Conservation (phyloP, 2,329 filamentous ascomycete genomes). For the Aspergillus fumigatus region DNA sequence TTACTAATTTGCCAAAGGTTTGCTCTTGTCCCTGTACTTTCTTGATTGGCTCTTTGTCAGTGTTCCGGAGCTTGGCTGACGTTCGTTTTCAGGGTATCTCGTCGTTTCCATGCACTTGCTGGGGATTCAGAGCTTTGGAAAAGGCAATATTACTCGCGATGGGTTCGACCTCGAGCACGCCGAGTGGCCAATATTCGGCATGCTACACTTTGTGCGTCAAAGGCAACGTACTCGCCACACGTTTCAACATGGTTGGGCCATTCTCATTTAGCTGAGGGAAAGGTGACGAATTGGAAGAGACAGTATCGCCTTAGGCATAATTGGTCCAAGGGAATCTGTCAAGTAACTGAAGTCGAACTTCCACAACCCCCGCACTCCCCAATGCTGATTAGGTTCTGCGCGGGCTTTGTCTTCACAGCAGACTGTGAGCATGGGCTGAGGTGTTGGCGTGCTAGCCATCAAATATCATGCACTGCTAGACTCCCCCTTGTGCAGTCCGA, state of each 20-base stretch:
- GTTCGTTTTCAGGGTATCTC: constrained; percentile 48
- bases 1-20: constrained; percentile 63
- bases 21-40: background rate
- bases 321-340: constrained; percentile 79
- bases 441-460: constrained; percentile 68
- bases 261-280: constrained; percentile 50
- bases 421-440: constrained; percentile 66
- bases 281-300: constrained; percentile 71
- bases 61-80: background rate
- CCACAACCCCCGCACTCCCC: constrained; percentile 52
- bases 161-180: constrained; percentile 75
- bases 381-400: constrained; percentile 70
- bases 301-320: constrained; percentile 88
- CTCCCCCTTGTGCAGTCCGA: constrained; percentile 24
- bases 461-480: constrained; percentile 55
- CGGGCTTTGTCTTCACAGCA: constrained; percentile 73
- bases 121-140: constrained; percentile 90
- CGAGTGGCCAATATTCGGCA: constrained; percentile 65
- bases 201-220: constrained; percentile 31
- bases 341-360: constrained; percentile 70
- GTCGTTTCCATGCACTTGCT: constrained; percentile 66
- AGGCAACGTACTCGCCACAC: constrained; percentile 50
- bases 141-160: constrained; percentile 77
- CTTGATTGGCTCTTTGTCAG: background rate
- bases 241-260: constrained; percentile 60